Base-by-base conservation (phyloP, 2,329 filamentous ascomycete genomes). In the Apiospora marii region DNA sequence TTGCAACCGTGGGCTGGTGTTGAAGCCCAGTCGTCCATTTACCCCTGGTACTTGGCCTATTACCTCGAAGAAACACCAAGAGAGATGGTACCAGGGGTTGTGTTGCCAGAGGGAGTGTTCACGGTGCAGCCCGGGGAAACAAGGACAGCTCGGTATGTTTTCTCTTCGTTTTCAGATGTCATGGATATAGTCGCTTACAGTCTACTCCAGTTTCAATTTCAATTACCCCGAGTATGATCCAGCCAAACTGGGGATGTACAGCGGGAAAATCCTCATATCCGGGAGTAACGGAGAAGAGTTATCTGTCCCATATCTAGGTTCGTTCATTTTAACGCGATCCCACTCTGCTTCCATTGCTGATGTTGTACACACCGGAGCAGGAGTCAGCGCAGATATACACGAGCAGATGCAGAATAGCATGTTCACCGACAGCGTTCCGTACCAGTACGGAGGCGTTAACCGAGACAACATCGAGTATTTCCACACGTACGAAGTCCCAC, bases 1-100 rank as follows among this genome's bases (percentile, higher is more conserved):
- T 24, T 75, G 41, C 76, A 82, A 61, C 75, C 79, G 0, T 79
- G 80, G 10, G 81, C 78, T 10, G 83, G 82, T 3, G 79, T 82
- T 48, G 82, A 85, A 68, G 80, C 68, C 3, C 68, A 69, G 46
- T 69, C 68, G 24, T 48, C 68, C 30, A 37, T 34, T 7, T 69
- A 69, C 22, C 48, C 44, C 22, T 46, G 48, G 30, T 69, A 69
- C 22, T 13, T 83, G 22, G 72, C 79, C 22, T 73, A 73, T 46
- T 72, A 72, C 10, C 27, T 71, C 19, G 75, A 77, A 69, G n/a
- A 76, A 51, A 22, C n/a, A 4, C 76, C 76, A 3, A 72, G 61
- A 4, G 68, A 61, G 13, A 69, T 77, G 10, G 73, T 72, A 8
- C 73, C 74, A 0, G 71, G 70, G n/a, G 69, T 77, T 7, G 73